Conservation (phyloP, 2,329 filamentous ascomycete genomes). For the Colletotrichum gigasporum region DNA sequence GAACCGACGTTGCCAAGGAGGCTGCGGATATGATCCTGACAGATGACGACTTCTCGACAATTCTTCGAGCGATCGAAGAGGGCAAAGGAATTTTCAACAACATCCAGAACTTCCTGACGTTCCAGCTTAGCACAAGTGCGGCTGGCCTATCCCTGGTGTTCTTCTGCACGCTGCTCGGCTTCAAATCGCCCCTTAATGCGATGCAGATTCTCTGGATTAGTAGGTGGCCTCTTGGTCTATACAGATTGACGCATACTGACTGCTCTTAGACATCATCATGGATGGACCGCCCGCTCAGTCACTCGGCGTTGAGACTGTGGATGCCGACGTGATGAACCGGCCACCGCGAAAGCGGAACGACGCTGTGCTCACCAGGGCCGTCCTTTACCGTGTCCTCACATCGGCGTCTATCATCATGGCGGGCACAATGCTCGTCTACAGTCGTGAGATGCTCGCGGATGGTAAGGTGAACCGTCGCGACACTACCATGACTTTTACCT, state of each 20-base stretch:
- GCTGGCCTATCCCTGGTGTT: constrained; percentile 92
- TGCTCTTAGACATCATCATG: constrained; percentile 90
- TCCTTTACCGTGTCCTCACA: constrained; percentile 86
- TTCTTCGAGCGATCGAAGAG: constrained; percentile 95
- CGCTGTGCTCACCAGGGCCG: constrained; percentile 84
- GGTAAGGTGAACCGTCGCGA: constrained; percentile 88
- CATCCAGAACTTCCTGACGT: constrained; percentile 98
- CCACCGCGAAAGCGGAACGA: constrained; percentile 87
- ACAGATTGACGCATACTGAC: constrained; percentile 27
- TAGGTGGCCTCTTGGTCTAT: constrained; percentile 58
- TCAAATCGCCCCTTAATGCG: constrained; percentile 94
- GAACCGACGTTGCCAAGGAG: constrained; percentile 97
- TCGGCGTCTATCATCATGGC: constrained; percentile 91
- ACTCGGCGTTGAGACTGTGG: constrained; percentile 92
- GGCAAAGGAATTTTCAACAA: constrained; percentile 99
- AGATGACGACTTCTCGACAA: constrained; percentile 90
- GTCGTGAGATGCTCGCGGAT: constrained; percentile 87
- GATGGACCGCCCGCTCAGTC: constrained; percentile 98
- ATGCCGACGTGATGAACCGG: constrained; percentile 91
- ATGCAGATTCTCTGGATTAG: constrained; percentile 99
- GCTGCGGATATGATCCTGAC: constrained; percentile 94
- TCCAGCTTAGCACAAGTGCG: constrained; percentile 96
- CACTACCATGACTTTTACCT: constrained; percentile 99
- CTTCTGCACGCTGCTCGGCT: constrained; percentile 90
- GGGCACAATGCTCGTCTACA: constrained; percentile 91